phyloP scores from a whole-genome alignment of 805 yeast genomes.

The Metschnikowia bowlesiae region DNA sequence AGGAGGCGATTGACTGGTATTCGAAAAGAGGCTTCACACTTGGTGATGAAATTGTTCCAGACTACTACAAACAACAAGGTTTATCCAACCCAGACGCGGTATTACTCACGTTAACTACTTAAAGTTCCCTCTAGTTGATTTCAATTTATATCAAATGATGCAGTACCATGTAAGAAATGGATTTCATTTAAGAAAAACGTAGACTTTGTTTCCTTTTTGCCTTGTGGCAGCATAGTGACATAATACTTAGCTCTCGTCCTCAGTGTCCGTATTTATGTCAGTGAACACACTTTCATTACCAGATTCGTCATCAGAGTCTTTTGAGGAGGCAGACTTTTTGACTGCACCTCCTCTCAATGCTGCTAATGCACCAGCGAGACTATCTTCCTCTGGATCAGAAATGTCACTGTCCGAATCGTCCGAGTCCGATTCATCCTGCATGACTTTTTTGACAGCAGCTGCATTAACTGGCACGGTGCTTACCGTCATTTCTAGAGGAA shows the following conservation, averaged over 20 bases:
- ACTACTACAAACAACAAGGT: constrained; percentile 46
- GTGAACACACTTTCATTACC: constrained; percentile 39
- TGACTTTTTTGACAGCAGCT: constrained; percentile 20
- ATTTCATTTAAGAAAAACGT: background rate
- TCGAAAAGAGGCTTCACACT: constrained; percentile 44
- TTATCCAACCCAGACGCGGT: constrained; percentile 48
- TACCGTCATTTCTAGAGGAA: constrained; percentile 69
- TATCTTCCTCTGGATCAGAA: constrained; percentile 70
- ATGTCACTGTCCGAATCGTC: constrained; percentile 52
- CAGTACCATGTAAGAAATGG: background rate
- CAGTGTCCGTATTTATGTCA: constrained; percentile 43
- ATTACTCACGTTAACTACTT: constrained; percentile 29
- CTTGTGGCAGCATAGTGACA: background rate
- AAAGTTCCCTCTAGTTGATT: background rate
- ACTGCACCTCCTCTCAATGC: constrained; percentile 60
- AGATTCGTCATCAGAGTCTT: constrained; percentile 37
- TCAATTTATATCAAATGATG: background rate
- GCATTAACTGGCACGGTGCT: constrained; percentile 39
- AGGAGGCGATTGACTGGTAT: constrained; percentile 48
- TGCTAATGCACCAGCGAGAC: constrained; percentile 72
- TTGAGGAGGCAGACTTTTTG: constrained; percentile 32
- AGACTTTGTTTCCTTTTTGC: background rate
- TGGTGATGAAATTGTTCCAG: constrained; percentile 32
- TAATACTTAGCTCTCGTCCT: constrained; percentile 26
- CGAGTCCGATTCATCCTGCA: constrained; percentile 28